Base-by-base conservation (phyloP, 768 basidiomycete species). In the Lyophyllum decastes region DNA sequence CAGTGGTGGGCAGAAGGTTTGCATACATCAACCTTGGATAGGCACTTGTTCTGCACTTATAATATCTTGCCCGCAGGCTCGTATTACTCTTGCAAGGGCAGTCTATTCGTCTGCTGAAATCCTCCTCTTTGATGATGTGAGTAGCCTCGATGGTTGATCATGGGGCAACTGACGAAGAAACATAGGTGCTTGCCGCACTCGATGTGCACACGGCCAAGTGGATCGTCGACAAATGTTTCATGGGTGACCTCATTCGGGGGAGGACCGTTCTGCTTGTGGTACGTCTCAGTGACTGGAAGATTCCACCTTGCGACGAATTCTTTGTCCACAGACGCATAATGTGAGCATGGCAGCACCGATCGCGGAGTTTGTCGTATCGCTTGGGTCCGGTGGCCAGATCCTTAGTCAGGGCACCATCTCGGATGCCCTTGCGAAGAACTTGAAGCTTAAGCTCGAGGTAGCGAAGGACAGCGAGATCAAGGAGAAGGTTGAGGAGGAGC, bases 261-360 rank as follows among this genome's bases (percentile, higher is more conserved):
- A 79, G 94, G 45, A 96, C 95, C 0, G 73, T 95, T 45, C 78
- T 97, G 38, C 79, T 98, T 21, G 94, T 96, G 46, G 84, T 85
- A 58, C 52, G 79, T 68, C 19, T 14, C 24, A 49, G 16, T 47
- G 34, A n/a, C 6, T 30, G 24, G 46, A 17, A 16, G 9, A 27
- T 17, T 35, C 45, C 21, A 24, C 47, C 24, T 50, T 40, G 8
- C 19, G 40, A 41, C 40, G 5, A 4, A 41, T 19, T 19, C 4
- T 1, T 24, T 8, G n/a, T 1, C 24, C 46, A 10, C 43, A 80
- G 80, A 79, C 78, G 0, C 78, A 80, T 59, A 79, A 79, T 57
- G 75, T 88, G 16, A 78, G 78, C 5, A 72, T 88, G 65, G 72
- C 77, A 0, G 70, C 71, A 8, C 76, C 82, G 1, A 74, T 86